Base-by-base conservation (phyloP, 2,329 filamentous ascomycete genomes). In the Exutisphaerella laricina region DNA sequence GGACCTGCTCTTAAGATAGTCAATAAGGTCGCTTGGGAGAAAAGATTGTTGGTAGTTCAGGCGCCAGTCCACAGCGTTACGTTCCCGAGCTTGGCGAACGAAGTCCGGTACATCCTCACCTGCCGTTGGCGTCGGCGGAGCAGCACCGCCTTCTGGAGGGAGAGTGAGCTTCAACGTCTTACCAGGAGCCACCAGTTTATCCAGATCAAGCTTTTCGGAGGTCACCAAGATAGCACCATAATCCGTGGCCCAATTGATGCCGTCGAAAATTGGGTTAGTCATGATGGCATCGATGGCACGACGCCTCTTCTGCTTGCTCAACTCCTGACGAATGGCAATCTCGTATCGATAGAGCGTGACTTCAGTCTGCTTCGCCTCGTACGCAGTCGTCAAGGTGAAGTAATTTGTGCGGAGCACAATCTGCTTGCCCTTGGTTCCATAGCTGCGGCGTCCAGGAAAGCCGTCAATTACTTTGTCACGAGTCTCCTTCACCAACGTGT, bases 261-360 rank as follows among this genome's bases (percentile, higher is more conserved):
- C 54, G 5, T 56, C 14, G 36, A 71, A 67, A 0, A 59, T 57
- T 0, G 53, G 41, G 2, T 56, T 47, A n/a, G 56, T 39, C 5
- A 70, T 36, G 1, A 80, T 52, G 16, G 73, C 54, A 12, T 72
- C 59, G 12, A 79, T 62, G 4, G 78, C 61, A 4, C 70, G 69
- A 30, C 66, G 66, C 25, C 65, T 70, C 57, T 71, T 75, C 23
- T 65, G 65, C 39, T 68, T 69, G 29, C 58, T 58, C 18, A 58
- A 30, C 3, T 59, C 53, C n/a, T 58, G 56, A 12, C 9, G 9
- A 51, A 59, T 4, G 47, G 45, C 40, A 14, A 74, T 50, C 22
- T 63, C 60, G 45, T 75, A 74, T 3, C 67, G 64, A 42, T 59
- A 68, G 2, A 74, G 51, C 1, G 49, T 41, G 6, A 58, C 38